phyloP scores from a whole-genome alignment of 345 rosid genomes.

The Pistacia integerrima region DNA sequence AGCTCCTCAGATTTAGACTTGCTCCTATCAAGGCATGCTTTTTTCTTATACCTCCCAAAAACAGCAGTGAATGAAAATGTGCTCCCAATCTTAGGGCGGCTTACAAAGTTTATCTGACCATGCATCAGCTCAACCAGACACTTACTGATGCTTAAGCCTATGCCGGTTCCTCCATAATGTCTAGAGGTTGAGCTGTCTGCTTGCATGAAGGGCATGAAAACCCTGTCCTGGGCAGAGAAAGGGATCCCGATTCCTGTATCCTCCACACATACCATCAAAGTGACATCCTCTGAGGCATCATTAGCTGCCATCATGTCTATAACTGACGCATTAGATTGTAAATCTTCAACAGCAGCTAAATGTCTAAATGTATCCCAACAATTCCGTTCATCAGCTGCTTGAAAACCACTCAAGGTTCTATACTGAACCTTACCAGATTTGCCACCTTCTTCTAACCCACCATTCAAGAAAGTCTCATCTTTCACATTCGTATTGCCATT shows the following conservation, averaged over 20 bases:
- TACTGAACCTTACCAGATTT: conserved; percentile 34
- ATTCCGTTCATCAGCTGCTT: conserved; percentile 87
- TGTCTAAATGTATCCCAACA: conserved; percentile 85
- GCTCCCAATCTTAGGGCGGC: conserved; percentile 82
- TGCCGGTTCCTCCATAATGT: conserved; percentile 91
- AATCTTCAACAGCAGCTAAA: conserved; percentile 53
- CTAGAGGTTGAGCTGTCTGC: conserved; percentile 98
- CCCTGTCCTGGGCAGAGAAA: conserved; percentile 74
- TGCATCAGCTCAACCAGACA: conserved; percentile 94
- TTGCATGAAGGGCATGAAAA: conserved; percentile 96
- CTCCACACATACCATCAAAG: conserved; percentile 80
- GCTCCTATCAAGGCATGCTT: conserved; percentile 34
- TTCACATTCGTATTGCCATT: conserved; percentile 42
- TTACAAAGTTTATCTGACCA: conserved; percentile 80
- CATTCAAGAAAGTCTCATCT: conserved; percentile 44
- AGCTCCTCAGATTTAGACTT: conserved; percentile 62
- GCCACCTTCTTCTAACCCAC: conserved; percentile 49
- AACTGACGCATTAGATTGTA: conserved; percentile 31
- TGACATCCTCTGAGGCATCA: conserved; percentile 49
- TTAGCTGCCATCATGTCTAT: conserved; percentile 31
- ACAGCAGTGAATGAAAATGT: conserved; percentile 80
- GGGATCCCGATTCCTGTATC: conserved; percentile 99
- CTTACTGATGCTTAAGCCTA: conserved; percentile 95
- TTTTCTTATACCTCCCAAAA: conserved; percentile 54
- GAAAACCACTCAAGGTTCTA: conserved; percentile 84